Evolutionary conservation across 2,329 filamentous ascomycete genomes (phyloP), one percentile per base, ranked within the genome.

Genomic region (Xylaria polymorpha): DNA sequence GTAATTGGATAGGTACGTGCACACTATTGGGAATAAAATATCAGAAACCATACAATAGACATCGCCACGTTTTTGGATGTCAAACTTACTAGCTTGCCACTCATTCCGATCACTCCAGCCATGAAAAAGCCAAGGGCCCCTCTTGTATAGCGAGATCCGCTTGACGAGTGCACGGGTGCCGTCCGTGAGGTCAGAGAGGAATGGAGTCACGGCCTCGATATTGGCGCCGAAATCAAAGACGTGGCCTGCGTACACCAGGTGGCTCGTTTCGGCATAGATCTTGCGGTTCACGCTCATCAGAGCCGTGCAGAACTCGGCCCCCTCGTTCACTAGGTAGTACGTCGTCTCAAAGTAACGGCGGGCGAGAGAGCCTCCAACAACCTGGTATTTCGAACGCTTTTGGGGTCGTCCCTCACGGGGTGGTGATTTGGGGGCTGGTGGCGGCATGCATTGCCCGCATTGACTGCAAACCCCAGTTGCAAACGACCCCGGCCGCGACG

Each of bases 151-250:
- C 14, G 83, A 82, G 12, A 91, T 78, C 43, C 83, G 81, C 37
- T 81, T 80, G 67, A 91, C 78, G 56, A 85, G 79, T 10, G 77
- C 76, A 41, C 85, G 82, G 1, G 85, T 84, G 20, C 77, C 73
- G 0, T 83, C 81, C 2, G 85, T 87, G 41, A 89, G 82, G 75
- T 90, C 87, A 39, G 81, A 80, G 46, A 91, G 80, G 75, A 91
- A 91, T 0, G 88, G 87, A 0, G 85, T 82, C 6, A 88, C 83
- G 18, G 88, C 87, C 77, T 91, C 88, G 71, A 91, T 81, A 77
- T 88, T 83, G 57, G 83, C 82, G 69, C 85, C 85, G 76, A 91
- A 91, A 73, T 86, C 84, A 76, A 91, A 90, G 0, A 81, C 80
- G 75, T 89, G 86, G 64, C 77, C 80, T 8, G 80, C 81, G 77